Evolutionary conservation across 441 rosid species (phyloP), one percentile per base, ranked within the genome.

Genomic region (Syzygium malaccense): DNA sequence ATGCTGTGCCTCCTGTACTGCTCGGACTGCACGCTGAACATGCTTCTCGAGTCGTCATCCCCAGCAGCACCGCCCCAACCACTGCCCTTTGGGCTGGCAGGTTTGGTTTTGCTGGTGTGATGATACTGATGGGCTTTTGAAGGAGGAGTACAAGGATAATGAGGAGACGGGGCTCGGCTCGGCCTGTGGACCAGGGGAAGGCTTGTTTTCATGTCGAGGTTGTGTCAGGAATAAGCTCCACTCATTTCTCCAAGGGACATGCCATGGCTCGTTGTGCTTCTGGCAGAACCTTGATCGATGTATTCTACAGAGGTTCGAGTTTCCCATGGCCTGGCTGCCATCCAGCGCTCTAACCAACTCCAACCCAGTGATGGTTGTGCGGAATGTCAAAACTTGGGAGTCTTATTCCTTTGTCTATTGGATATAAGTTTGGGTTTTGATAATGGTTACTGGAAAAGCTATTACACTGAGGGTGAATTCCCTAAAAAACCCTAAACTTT

Each of bases 331-430:
- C 98, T 90, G 30, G 98, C 93, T 68, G 97, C 97, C 98, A 95
- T 96, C 99, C 99, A 96, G 84, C 98, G 93, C 92, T 97, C 99
- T 90, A 97, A 91, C 99, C 99, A 97, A 88, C 98, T 98, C 99
- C 99, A 98, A 48, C 99, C 99, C 99, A 98, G 51, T 93, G 95
- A 5, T 98, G 98, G 89, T 94, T 97, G 89, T 91, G 95, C 7
- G 98, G 96, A n/a, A n/a, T n/a, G n/a, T n/a, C n/a, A n/a, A n/a
- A n/a, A n/a, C n/a, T n/a, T n/a, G n/a, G n/a, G n/a, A n/a, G n/a
- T n/a, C n/a, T n/a, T n/a, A n/a, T n/a, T n/a, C n/a, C n/a, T n/a
- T n/a, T n/a, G n/a, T n/a, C n/a, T n/a, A n/a, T n/a, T n/a, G n/a
- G n/a, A n/a, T n/a, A n/a, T n/a, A n/a, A n/a, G n/a, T n/a, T n/a